These are phyloP conservation scores for Leptodermis oblonga DNA, from an alignment of 257 asterid genomes.

Conservation along the genomic window DNA sequence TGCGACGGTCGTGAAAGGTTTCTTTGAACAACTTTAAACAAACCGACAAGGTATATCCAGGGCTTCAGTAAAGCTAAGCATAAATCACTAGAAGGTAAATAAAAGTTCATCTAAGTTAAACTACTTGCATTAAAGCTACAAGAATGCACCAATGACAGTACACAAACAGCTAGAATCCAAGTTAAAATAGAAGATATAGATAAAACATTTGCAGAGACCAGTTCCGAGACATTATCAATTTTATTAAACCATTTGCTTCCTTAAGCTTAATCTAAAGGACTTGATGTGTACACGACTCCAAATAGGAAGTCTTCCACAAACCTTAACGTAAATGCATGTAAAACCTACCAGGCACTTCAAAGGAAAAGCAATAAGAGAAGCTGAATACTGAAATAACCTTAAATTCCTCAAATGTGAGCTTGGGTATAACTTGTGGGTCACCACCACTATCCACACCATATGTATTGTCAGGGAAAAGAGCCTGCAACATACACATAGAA, in stretches of 20 bases:
- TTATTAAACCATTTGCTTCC: not conserved
- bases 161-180: not conserved
- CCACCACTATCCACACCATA: constrained; percentile 99
- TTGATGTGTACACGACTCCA: not conserved
- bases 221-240: not conserved
- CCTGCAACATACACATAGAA: constrained; percentile 44
- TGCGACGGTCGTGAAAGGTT: not conserved
- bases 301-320: not conserved
- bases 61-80: not conserved
- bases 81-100: not conserved
- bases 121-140: not conserved
- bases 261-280: not conserved
- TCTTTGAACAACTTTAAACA: not conserved
- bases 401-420: constrained; percentile 83
- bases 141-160: not conserved
- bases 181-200: not conserved
- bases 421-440: constrained; percentile 90
- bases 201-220: not conserved
- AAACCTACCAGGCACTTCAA: not conserved
- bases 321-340: not conserved
- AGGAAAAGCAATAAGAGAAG: not conserved
- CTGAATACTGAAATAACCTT: constrained; percentile 47
- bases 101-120: not conserved
- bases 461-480: constrained; percentile 86
- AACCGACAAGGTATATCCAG: not conserved